Conservation (phyloP, 148 eudicot genomes). For the Arbutus unedo region DNA sequence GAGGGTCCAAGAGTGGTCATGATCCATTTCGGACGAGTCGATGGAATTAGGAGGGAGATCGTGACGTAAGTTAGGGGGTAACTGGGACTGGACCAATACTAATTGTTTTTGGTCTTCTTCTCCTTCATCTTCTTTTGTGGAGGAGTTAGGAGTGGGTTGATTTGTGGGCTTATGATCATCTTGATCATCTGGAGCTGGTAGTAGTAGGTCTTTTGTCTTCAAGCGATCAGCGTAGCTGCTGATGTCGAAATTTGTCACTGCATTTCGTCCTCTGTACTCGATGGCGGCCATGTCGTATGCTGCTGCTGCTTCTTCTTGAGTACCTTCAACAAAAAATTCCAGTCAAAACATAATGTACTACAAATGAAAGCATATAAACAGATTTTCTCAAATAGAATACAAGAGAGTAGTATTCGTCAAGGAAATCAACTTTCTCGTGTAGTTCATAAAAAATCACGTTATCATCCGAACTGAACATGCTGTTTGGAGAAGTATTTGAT, state of each 20-base stretch:
- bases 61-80: constrained; percentile 17
- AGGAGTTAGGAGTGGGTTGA: constrained; percentile 10
- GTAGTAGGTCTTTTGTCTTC: constrained; percentile 23
- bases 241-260: constrained; percentile 87
- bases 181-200: neutral
- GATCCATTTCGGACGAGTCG: constrained; percentile 24
- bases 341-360: neutral
- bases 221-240: constrained; percentile 61
- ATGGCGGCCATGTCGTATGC: constrained; percentile 97
- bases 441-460: neutral
- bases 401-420: too few species aligned
- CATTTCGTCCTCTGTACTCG: constrained; percentile 78
- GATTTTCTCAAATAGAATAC: neutral
- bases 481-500: too few species aligned
- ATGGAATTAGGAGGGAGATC: constrained; percentile 21
- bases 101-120: constrained; percentile 16
- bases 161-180: constrained; percentile 10
- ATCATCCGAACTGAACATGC: too few species aligned
- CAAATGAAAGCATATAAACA: neutral
- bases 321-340: constrained; percentile 37
- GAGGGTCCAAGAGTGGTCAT: constrained; percentile 72
- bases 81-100: constrained; percentile 6
- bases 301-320: constrained; percentile 96
- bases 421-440: neutral
- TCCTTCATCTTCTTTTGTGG: constrained; percentile 20